Evolutionary conservation across 345 rosid genomes (phyloP).

Genomic region (Euphorbia peplus): DNA sequence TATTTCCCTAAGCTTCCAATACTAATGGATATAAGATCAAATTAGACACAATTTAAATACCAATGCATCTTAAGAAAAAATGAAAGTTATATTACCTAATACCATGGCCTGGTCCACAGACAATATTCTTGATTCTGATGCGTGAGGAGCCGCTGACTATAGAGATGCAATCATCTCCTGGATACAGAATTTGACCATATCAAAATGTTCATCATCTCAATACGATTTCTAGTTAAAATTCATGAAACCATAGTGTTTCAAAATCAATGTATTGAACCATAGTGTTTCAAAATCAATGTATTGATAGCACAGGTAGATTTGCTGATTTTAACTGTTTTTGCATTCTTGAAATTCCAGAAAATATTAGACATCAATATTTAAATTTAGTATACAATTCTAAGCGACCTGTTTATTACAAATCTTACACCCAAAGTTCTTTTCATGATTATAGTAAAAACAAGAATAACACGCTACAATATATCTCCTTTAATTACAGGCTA

Average conservation of each 20-base stretch:
- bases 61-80: background rate
- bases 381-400: background rate
- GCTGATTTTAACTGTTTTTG: background rate
- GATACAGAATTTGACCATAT: slow-evolving; percentile 21
- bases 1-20: slow-evolving; percentile 90
- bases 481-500: background rate
- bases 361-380: background rate
- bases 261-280: no score
- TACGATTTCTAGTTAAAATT: background rate
- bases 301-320: background rate
- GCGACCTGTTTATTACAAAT: background rate
- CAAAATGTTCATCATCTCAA: background rate
- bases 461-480: no score
- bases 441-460: no score
- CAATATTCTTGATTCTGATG: slow-evolving; percentile 54
- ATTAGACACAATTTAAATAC: background rate
- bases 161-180: slow-evolving; percentile 97
- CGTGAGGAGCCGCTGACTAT: slow-evolving; percentile 70
- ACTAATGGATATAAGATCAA: slow-evolving; percentile 31
- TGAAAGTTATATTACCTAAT: slow-evolving; percentile 53
- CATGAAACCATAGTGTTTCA: background rate
- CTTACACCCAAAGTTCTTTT: background rate
- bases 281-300: background rate
- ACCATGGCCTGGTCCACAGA: slow-evolving; percentile 98
- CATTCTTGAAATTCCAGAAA: background rate